Conservation (phyloP, 2,329 filamentous ascomycete species). For the Sporothrix humicola region DNA sequence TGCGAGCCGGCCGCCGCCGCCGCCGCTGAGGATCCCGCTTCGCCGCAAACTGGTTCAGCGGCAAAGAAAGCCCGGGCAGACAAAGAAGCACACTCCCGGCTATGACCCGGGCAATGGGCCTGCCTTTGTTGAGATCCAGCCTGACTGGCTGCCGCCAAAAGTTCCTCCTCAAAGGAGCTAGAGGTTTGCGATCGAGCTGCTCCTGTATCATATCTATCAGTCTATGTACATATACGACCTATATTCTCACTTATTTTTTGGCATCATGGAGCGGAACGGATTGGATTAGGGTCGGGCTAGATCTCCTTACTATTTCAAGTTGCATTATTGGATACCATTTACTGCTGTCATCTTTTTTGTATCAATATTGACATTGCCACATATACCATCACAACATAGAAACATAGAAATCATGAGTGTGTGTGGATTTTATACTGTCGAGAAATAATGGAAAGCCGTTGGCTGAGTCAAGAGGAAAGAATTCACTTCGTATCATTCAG, state of each 20-base stretch:
- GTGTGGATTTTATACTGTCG: not conserved
- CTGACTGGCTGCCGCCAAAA: slow-evolving; percentile 7
- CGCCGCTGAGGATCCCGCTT: slow-evolving; percentile 34
- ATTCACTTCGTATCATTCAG: not conserved
- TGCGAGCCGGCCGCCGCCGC: not conserved
- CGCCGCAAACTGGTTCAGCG: slow-evolving; percentile 23
- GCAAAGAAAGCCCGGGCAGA: not conserved
- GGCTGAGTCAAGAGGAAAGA: not conserved
- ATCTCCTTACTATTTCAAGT: not conserved
- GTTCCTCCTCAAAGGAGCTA: not conserved
- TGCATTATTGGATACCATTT: slow-evolving; percentile 2
- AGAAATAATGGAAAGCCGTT: not conserved
- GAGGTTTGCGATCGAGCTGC: no score
- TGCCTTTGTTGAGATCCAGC: slow-evolving; percentile 26
- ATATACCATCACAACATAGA: not conserved
- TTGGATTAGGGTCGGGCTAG: no score
- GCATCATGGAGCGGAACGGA: not conserved
- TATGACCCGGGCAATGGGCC: not conserved
- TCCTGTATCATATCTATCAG: not conserved
- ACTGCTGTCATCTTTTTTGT: no score
- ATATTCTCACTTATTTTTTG: not conserved
- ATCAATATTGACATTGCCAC: no score
- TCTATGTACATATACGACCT: not conserved
- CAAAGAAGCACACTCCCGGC: not conserved
- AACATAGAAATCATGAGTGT: not conserved